Percentiles rank a stretch among this genome's conserved stretches.
Evolutionary conservation across 108 stramenopile species (phyloP).

Genomic region (Aureococcus anophagefferens): DNA sequence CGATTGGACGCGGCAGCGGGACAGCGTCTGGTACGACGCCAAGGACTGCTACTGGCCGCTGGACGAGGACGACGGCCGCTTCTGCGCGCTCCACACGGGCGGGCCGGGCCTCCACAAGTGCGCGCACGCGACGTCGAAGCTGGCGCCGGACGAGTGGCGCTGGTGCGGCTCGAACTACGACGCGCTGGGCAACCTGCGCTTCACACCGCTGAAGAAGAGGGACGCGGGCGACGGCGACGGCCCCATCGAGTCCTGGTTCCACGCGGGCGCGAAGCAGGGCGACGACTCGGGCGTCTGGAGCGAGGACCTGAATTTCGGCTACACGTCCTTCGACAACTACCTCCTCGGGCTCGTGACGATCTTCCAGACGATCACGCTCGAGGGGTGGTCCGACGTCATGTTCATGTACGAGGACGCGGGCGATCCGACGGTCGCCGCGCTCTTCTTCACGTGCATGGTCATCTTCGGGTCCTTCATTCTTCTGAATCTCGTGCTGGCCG

Average conservation of each 20-base stretch:
- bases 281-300: no score
- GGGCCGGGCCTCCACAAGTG: no score
- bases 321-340: conserved; percentile 51
- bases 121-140: no score
- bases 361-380: conserved; percentile 58
- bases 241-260: no score
- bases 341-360: conserved; percentile 41
- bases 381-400: conserved; percentile 59
- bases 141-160: no score
- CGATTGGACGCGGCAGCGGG: no score
- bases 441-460: conserved; percentile 43
- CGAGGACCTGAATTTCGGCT: conserved; percentile 44
- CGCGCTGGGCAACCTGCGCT: conserved; percentile 29
- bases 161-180: conserved; percentile 43
- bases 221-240: no score
- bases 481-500: conserved; percentile 65
- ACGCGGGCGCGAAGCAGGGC: no score
- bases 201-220: no score
- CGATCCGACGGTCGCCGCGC: conserved; percentile 11
- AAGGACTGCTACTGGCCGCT: conserved; percentile 44
- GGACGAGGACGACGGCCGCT: conserved; percentile 25
- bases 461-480: conserved; percentile 51
- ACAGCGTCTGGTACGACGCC: neutral
- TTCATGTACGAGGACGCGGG: conserved; percentile 36
- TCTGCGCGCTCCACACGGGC: conserved; percentile 19